Evolutionary conservation across 108 stramenopile genomes (phyloP).

Genomic region (Nitzschia putrida): DNA sequence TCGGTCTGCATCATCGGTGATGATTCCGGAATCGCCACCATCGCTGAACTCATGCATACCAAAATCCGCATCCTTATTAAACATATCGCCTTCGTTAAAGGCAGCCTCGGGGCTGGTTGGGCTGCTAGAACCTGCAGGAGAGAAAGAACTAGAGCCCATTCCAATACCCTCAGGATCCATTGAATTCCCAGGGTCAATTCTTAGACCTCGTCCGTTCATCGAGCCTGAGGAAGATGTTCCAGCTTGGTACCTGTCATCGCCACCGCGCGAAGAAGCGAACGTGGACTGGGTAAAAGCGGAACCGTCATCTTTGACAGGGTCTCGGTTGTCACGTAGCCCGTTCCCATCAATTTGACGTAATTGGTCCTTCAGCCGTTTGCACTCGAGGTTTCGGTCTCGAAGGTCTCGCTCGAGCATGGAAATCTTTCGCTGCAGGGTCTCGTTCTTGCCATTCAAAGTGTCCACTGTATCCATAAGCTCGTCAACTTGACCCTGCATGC

Average conservation of each 20-base stretch:
- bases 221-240: neutral
- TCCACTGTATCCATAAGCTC: constrained; percentile 44
- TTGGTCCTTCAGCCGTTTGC: constrained; percentile 40
- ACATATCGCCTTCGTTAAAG: constrained; percentile 5
- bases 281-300: constrained; percentile 25
- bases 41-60: constrained; percentile 3
- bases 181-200: constrained; percentile 1
- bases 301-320: constrained; percentile 16
- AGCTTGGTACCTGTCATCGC: neutral
- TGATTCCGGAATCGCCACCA: constrained; percentile 6
- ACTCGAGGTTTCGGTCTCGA: constrained; percentile 42
- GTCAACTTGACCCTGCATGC: constrained; percentile 33
- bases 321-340: constrained; percentile 21
- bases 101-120: constrained; percentile 4
- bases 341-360: constrained; percentile 37
- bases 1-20: constrained; percentile 8
- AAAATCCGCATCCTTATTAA: constrained; percentile 17
- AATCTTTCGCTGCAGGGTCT: constrained; percentile 41
- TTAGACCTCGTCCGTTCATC: neutral
- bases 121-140: neutral
- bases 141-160: neutral
- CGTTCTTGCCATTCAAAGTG: constrained; percentile 40
- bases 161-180: constrained; percentile 13
- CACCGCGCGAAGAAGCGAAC: constrained; percentile 1
- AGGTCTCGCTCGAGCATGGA: constrained; percentile 45